phyloP scores from a whole-genome alignment of 2,329 filamentous ascomycete genomes.

The Colletotrichum cuscutae region DNA sequence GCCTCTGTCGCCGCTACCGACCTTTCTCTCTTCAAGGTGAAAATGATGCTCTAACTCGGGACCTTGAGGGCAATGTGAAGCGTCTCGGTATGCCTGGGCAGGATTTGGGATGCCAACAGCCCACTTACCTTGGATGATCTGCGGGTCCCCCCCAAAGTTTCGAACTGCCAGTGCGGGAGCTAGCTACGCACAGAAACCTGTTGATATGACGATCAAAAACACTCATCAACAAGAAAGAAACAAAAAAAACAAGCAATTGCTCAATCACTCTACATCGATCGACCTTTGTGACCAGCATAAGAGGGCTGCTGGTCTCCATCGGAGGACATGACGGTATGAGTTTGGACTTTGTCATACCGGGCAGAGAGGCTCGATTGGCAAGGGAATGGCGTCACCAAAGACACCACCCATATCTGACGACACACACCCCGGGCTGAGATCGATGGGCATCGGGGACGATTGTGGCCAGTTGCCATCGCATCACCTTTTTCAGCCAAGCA shows the following conservation, averaged over 20 bases:
- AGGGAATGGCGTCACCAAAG: conserved; percentile 18
- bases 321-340: conserved; percentile 15
- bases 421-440: neutral
- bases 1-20: neutral
- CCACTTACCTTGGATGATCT: conserved; percentile 14
- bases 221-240: neutral
- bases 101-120: conserved; percentile 1
- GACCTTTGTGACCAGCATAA: neutral
- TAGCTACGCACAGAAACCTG: conserved; percentile 1
- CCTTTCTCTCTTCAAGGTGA: conserved; percentile 3
- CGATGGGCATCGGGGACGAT: neutral
- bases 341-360: conserved; percentile 4
- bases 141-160: conserved; percentile 21
- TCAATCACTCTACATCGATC: neutral
- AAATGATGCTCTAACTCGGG: conserved; percentile 12
- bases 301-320: conserved; percentile 1
- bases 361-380: neutral
- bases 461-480: conserved; percentile 4
- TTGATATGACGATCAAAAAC: conserved; percentile 1
- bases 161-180: conserved; percentile 25
- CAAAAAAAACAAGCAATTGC: neutral
- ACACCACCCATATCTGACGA: neutral
- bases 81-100: neutral
- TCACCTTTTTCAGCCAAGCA: conserved; percentile 2
- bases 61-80: conserved; percentile 11